These are phyloP conservation scores for Claviceps spartinae DNA, from an alignment of 2,329 filamentous ascomycete species.

Conservation along the genomic window DNA sequence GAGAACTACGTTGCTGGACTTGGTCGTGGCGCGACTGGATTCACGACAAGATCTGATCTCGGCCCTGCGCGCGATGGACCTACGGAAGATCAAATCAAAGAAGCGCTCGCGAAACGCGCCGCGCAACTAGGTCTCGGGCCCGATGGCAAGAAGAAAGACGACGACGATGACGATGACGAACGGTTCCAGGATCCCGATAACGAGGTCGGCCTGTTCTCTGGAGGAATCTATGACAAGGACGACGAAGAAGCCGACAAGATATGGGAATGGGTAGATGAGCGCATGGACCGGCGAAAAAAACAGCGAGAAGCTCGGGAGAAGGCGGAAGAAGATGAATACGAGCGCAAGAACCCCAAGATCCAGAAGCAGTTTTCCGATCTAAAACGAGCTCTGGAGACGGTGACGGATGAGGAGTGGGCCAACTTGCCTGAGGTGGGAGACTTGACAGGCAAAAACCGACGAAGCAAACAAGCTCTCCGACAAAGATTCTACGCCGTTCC, in stretches of 20 bases:
- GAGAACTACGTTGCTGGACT: slow-evolving; percentile 92
- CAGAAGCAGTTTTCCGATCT: slow-evolving; percentile 94
- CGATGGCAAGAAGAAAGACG: slow-evolving; percentile 56
- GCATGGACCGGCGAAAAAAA: slow-evolving; percentile 81
- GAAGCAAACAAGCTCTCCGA: slow-evolving; percentile 68
- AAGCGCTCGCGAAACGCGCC: slow-evolving; percentile 86
- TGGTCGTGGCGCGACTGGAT: slow-evolving; percentile 92
- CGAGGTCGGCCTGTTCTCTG: slow-evolving; percentile 88
- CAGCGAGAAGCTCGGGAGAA: slow-evolving; percentile 93
- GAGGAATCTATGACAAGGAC: slow-evolving; percentile 90
- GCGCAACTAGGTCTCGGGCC: slow-evolving; percentile 62
- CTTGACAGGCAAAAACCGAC: slow-evolving; percentile 83
- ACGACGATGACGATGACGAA: slow-evolving; percentile 63
- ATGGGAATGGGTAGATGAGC: slow-evolving; percentile 90
- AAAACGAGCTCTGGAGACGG: slow-evolving; percentile 75
- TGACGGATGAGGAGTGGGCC: slow-evolving; percentile 94
- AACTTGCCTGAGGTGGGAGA: slow-evolving; percentile 92
- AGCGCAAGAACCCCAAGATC: slow-evolving; percentile 95
- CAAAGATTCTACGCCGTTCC: slow-evolving; percentile 92
- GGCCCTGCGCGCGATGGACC: slow-evolving; percentile 91
- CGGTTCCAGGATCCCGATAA: slow-evolving; percentile 95
- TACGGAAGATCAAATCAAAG: slow-evolving; percentile 96
- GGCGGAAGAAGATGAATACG: slow-evolving; percentile 86
- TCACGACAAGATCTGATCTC: slow-evolving; percentile 92
- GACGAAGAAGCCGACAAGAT: slow-evolving; percentile 96